Conservation (phyloP, 192 early-diverging fungal species). For the Umbelopsis vinacea region DNA sequence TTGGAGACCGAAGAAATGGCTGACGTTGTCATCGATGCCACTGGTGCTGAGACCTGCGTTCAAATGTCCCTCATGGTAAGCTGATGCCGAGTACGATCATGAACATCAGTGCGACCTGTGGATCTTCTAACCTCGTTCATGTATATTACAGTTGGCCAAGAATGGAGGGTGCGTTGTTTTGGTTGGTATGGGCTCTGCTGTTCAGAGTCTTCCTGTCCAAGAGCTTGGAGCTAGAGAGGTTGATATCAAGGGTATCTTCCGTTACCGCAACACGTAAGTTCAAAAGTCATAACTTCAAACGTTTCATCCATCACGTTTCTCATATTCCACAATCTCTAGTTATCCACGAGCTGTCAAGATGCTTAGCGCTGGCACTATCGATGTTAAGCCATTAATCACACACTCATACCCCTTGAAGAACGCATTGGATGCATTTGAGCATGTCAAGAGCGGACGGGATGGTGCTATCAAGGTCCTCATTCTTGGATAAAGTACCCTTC, state of each 20-base stretch:
- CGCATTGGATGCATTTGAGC: constrained; percentile 46
- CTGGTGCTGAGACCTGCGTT: constrained; percentile 48
- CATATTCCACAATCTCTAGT: constrained; percentile 13
- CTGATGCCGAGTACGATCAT: neutral
- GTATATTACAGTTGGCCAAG: constrained; percentile 26
- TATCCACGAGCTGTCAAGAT: constrained; percentile 44
- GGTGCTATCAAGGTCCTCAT: constrained; percentile 49
- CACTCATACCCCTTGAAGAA: constrained; percentile 44
- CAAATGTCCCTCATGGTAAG: constrained; percentile 46
- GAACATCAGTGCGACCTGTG: neutral
- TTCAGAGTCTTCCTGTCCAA: constrained; percentile 39
- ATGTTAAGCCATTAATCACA: constrained; percentile 47
- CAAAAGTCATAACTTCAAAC: neutral
- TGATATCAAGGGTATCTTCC: constrained; percentile 45
- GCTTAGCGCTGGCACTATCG: constrained; percentile 41
- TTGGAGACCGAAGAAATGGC: constrained; percentile 29
- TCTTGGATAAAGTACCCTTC: constrained; percentile 11
- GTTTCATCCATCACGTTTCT: neutral
- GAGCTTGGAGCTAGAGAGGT: constrained; percentile 43
- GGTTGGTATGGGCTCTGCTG: constrained; percentile 46
- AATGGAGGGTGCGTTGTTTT: constrained; percentile 45
- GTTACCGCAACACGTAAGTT: constrained; percentile 43
- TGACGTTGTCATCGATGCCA: constrained; percentile 48
- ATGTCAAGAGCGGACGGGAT: constrained; percentile 37
- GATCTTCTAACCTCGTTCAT: too few relatives aligned